Base-by-base conservation (phyloP, 169 alveolate genomes). In the Plasmodium sp. region DNA sequence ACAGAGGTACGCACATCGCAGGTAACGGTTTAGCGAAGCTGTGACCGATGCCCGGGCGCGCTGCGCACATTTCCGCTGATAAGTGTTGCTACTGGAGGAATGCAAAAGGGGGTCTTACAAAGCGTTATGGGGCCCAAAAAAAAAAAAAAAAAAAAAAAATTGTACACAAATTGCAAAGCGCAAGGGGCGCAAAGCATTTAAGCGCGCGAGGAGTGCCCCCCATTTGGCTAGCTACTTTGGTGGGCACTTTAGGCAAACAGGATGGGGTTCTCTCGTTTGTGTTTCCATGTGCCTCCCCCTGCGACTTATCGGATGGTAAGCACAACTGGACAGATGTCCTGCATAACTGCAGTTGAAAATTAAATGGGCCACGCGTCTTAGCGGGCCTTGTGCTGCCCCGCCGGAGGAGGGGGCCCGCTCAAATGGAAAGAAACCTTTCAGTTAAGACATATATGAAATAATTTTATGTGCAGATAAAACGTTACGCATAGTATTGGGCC, bases 401-500 rank as follows among this genome's bases (percentile, higher is more conserved):
- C 22, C 62, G 27, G 22, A 51, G 7, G 62, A 51, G 22, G 62
- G 62, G 22, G 62, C 12, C 22, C 22, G 27, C 22, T 51, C 62
- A 51, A 12, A 51, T 51, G 62, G 62, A 51, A 51, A 16, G 22
- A 51, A 51, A 51, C 27, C 62, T 7, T 12, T 51, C 62, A 51
- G 62, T 51, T 51, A 22, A 51, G 22, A 51, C 6, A 51, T 16
- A 2, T 77, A 31, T 81, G 22, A 48, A 10, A 27, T 7, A 54
- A 16, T 81, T 82, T 82, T 4, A 16, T 51, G 45, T 54, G 12
- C 7, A 14, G 33, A 83, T 31, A 18, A 45, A 10, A 45, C 31
- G 79, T 22, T 84, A 71, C 77, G 58, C 58, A 48, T 72, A 84
- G 56, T 75, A 79, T 41, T n/a, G 62, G 18, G 84, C 93, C 16